Evolutionary conservation across 2,329 filamentous ascomycete species (phyloP), one percentile per base, ranked within the genome.

Genomic region (Chrysosporium keratinophilum): DNA sequence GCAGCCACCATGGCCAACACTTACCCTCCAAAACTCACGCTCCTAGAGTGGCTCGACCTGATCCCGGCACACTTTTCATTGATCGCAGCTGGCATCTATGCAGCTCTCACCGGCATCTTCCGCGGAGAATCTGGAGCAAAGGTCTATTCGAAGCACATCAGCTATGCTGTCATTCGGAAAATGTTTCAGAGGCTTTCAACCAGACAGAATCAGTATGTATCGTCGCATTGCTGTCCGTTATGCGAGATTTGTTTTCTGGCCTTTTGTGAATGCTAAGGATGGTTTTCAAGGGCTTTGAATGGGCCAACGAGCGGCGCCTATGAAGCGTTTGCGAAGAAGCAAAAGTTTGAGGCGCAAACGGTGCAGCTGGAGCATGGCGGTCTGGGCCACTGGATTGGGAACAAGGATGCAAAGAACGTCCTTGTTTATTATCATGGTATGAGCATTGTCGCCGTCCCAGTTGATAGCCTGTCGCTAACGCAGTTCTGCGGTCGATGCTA

Each of bases 371-470:
- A 62, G 1, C 61, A 71, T 39, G 64, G 62, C 19, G 63, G 64
- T 10, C 57, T 61, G 42, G 69, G 67, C 12, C 64, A 67, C 57
- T 71, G 69, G 69, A 58, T 71, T n/a, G 69, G 69, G 14, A 66
- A 69, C 48, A 68, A 66, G 47, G 56, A 65, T 31, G 69, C 69
- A 15, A 69, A 70, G 59, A 66, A 69, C 6, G 65, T 71, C 1
- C 49, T 71, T 1, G 34, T 71, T 11, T 71, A 69, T 57, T 70
- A 63, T 40, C 69, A 71, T 44, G 69, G 69, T 71, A 50, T 34
- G 61, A 1, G 14, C 12, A 48, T 37, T 11, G 11, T 43, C 40
- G 2, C 12, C 14, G 17, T 39, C 4, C 10, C 20, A 41, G 15
- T 15, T 45, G 23, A 2, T 9, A 33, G 39, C 17, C 2, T 39